Conservation (phyloP, 1,284 basidiomycete species). For the Apiotrichum domesticum region DNA sequence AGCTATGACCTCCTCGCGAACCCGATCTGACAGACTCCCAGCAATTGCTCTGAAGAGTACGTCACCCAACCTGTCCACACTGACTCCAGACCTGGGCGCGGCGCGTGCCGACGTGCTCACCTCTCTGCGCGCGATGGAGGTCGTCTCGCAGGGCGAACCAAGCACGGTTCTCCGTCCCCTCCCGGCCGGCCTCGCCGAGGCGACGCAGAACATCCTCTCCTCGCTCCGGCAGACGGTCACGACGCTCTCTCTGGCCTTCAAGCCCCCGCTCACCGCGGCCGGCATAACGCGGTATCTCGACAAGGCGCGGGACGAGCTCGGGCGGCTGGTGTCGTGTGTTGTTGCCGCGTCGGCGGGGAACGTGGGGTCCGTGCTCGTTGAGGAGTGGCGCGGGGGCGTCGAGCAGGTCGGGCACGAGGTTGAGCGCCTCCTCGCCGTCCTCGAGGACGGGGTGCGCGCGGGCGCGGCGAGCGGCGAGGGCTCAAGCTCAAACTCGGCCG, state of each 20-base stretch:
- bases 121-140: conserved; percentile 3
- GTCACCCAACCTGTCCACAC: neutral
- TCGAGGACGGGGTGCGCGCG: conserved; percentile 12
- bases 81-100: conserved; percentile 3
- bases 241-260: conserved; percentile 34
- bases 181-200: conserved; percentile 24
- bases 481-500: neutral
- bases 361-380: conserved; percentile 13
- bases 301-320: conserved; percentile 29
- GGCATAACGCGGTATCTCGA: conserved; percentile 31
- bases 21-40: no score
- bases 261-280: conserved; percentile 34
- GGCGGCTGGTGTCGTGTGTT: conserved; percentile 31
- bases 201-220: conserved; percentile 20
- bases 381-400: conserved; percentile 33
- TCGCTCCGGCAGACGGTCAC: conserved; percentile 27
- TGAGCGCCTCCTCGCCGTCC: conserved; percentile 21
- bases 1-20: no score
- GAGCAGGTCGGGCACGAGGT: conserved; percentile 20
- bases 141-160: neutral
- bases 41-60: no score
- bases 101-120: neutral
- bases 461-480: conserved; percentile 4
- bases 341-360: conserved; percentile 14
- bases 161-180: conserved; percentile 4